Evolutionary conservation across 2,329 filamentous ascomycete species (phyloP), one percentile per base, ranked within the genome.

Genomic region (Hymenoscyphus fructigenus): DNA sequence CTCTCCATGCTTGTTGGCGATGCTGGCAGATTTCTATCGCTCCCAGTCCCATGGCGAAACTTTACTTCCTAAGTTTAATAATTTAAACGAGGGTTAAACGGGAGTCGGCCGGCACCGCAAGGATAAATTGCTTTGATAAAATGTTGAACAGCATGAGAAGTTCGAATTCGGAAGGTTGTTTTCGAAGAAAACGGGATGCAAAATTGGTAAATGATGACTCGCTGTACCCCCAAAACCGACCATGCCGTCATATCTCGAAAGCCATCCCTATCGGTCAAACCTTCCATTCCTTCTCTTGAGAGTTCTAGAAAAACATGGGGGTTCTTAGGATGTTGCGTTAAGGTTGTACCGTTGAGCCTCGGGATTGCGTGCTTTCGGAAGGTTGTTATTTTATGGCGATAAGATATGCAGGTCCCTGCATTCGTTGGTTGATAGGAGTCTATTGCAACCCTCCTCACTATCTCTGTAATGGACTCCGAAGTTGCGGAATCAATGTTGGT

Each of bases 321-420:
- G 44, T 50, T 50, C 20, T 20, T 50, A 23, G 10, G 44, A 50
- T 50, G n/a, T 50, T 50, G 20, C 10, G 44, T 50, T 50, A 50
- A 26, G 44, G 20, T 50, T 50, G 44, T 50, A 20, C 44, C n/a
- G 7, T 50, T 50, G n/a, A 50, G 44, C 44, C 44, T 50, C 44
- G 44, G 44, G 44, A 50, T 50, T 50, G 44, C 44, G 44, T 50
- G 44, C 44, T 50, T 50, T 50, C 44, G 44, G 44, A 50, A 50
- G 44, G 44, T 26, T 50, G 44, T 50, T 50, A 50, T n/a, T 20
- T 50, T 23, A 12, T 50, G 44, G 44, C 20, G 44, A 50, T 50
- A 50, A 50, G 44, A 50, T 50, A 50, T 50, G 44, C 44, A 50
- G 44, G 44, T 50, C 20, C 41, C n/a, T 12, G n/a, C 44, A 23